Base-by-base conservation (phyloP, 768 basidiomycete genomes). In the Rhodocollybia butyracea region DNA sequence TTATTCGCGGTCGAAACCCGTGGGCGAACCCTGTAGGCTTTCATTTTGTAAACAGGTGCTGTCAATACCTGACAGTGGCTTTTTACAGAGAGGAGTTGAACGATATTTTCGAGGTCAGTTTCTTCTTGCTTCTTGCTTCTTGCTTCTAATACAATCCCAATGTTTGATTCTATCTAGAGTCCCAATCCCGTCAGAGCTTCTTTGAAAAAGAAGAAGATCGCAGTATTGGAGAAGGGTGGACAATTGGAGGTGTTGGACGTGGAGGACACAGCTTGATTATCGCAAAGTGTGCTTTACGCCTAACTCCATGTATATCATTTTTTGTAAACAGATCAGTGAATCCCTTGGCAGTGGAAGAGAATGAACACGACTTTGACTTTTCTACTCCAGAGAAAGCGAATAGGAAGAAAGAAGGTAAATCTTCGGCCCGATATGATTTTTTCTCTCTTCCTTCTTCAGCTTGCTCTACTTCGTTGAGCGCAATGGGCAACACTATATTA, bases 101-200 rank as follows among this genome's bases (percentile, higher is more conserved):
- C 34, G 59, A 59, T 30, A 61, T 66, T 53, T 66, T 66, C 40
- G 57, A 54, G 22, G 58, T 56, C 17, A 38, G 54, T 36, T 19
- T 38, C 12, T 50, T 8, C 29, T n/a, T 15, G 7, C 24, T 41
- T 36, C 29, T 55, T 43, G 30, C 15, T 24, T 11, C 27, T 21
- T 19, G 3, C 22, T 51, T n/a, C n/a, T n/a, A n/a, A n/a, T n/a
- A n/a, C n/a, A n/a, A n/a, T n/a, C n/a, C 10, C 21, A 11, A 47
- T n/a, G 17, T 17, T n/a, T 21, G 29, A 31, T 13, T 10, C 22
- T 27, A 38, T 17, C 42, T 39, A 76, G 76, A 69, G 70, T 56
- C 70, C 73, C 5, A 65, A 70, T 59, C 74, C 74, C 22, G 76
- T 79, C 31, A 68, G 65, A 47, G 71, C 71, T 19, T 77, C 76